Percentiles rank a stretch among this genome's conserved stretches.
Evolutionary conservation across 345 rosid species (phyloP).

Genomic region (Eucalyptus camaldulensis): DNA sequence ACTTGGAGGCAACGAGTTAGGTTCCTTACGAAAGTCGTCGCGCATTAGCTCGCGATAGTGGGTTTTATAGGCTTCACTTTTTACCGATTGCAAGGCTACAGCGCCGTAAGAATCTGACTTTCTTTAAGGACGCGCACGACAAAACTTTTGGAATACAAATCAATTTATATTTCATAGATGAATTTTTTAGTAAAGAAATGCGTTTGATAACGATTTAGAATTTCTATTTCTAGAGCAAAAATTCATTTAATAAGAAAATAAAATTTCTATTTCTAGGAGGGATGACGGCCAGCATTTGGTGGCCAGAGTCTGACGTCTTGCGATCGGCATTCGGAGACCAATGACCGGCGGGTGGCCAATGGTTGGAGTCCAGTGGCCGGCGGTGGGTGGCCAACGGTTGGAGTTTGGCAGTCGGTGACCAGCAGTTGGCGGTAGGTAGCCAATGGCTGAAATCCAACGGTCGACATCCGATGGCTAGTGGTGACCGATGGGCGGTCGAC

Average conservation of each 20-base stretch:
- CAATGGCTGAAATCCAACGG: too few relatives aligned
- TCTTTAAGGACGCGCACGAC: accelerated
- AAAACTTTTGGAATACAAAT: too few relatives aligned
- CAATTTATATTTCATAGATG: accelerated
- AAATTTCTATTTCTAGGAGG: too few relatives aligned
- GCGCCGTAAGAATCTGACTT: neutral
- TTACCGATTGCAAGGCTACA: neutral
- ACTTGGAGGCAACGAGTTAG: neutral
- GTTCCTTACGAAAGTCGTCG: neutral
- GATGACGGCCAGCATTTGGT: accelerated
- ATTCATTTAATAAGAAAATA: too few relatives aligned
- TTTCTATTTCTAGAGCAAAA: accelerated
- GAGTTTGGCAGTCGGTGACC: accelerated
- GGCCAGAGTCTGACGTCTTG: accelerated
- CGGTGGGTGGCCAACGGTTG: accelerated
- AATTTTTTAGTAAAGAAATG: accelerated
- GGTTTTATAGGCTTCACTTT: neutral
- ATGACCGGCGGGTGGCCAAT: accelerated
- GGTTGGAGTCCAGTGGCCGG: accelerated
- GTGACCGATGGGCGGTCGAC: too few relatives aligned
- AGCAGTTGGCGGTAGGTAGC: accelerated
- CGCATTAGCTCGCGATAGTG: neutral
- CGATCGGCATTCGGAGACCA: too few relatives aligned
- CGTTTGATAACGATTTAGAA: accelerated
- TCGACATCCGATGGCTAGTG: accelerated